phyloP scores from a whole-genome alignment of 495 filamentous ascomycete species.

The Chlorociboria aeruginascens region DNA sequence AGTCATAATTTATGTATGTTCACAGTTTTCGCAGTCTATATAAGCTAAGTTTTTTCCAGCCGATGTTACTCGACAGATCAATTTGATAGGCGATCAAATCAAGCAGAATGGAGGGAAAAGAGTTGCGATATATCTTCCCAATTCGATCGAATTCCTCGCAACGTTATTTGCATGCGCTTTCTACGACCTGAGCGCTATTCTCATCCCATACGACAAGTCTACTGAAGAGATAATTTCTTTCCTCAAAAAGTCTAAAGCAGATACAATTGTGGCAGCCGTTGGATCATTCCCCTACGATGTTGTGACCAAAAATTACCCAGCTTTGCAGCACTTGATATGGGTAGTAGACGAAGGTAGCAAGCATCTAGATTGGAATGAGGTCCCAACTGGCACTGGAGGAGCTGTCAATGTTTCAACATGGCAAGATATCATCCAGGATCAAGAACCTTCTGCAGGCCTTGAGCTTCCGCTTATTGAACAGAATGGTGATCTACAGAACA shows the following conservation, averaged over 20 bases:
- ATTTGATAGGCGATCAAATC: constrained; percentile 70
- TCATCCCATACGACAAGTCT: constrained; percentile 72
- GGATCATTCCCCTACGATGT: constrained; percentile 76
- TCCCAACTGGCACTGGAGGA: constrained; percentile 59
- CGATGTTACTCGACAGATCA: constrained; percentile 74
- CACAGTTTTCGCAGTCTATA: not conserved
- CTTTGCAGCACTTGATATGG: constrained; percentile 75
- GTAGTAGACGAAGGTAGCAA: constrained; percentile 84
- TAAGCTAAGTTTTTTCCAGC: constrained; percentile 21
- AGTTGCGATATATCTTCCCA: constrained; percentile 85
- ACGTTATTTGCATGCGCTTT: constrained; percentile 57
- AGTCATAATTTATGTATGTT: constrained; percentile 51
- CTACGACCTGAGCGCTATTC: constrained; percentile 65
- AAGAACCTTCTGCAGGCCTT: constrained; percentile 36
- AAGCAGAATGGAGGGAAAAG: constrained; percentile 53
- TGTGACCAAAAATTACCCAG: constrained; percentile 51
- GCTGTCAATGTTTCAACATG: constrained; percentile 70
- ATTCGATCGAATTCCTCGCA: constrained; percentile 80
- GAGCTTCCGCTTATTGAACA: constrained; percentile 31
- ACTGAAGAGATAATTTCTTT: constrained; percentile 53
- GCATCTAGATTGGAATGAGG: constrained; percentile 83
- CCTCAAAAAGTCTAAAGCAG: constrained; percentile 56
- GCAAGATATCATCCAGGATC: constrained; percentile 66
- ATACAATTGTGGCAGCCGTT: constrained; percentile 72
- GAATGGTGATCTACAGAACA: constrained; percentile 38